Evolutionary conservation across 306 rosid genomes (phyloP).

Genomic region (Prunus dulcis): DNA sequence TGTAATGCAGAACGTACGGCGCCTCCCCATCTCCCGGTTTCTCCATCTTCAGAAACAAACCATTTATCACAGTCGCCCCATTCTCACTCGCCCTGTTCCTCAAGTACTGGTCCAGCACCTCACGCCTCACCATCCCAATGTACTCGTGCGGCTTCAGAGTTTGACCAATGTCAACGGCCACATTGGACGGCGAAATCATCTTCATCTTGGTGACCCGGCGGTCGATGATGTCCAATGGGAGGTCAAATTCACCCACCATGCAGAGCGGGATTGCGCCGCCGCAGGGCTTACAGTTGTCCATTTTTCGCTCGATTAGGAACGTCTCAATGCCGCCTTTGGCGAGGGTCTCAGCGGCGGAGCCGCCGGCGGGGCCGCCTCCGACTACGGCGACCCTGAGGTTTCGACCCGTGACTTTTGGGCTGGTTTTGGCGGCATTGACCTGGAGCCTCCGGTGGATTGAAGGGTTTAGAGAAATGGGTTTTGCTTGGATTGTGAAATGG

Average conservation of each 20-base stretch:
- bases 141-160: conserved; percentile 93
- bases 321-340: conserved; percentile 86
- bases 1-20: conserved; percentile 77
- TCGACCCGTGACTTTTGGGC: conserved; percentile 68
- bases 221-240: conserved; percentile 85
- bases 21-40: conserved; percentile 44
- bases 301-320: conserved; percentile 75
- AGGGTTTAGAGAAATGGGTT: conserved; percentile 13
- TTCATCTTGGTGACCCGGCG: conserved; percentile 95
- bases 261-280: conserved; percentile 98
- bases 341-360: conserved; percentile 77
- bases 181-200: conserved; percentile 98
- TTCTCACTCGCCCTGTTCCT: conserved; percentile 70
- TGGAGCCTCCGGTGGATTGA: conserved; percentile 34
- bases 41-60: conserved; percentile 88
- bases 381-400: conserved; percentile 85
- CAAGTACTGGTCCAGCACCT: conserved; percentile 72
- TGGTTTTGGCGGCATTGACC: conserved; percentile 51
- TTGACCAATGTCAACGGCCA: conserved; percentile 85
- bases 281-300: conserved; percentile 97
- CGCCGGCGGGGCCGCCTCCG: conserved; percentile 91
- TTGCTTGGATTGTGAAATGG: conserved; percentile 31
- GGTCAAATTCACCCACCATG: conserved; percentile 94
- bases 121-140: conserved; percentile 95
- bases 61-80: conserved; percentile 78